phyloP scores from a whole-genome alignment of 2,329 filamentous ascomycete genomes.

The Aspergillus unguis region DNA sequence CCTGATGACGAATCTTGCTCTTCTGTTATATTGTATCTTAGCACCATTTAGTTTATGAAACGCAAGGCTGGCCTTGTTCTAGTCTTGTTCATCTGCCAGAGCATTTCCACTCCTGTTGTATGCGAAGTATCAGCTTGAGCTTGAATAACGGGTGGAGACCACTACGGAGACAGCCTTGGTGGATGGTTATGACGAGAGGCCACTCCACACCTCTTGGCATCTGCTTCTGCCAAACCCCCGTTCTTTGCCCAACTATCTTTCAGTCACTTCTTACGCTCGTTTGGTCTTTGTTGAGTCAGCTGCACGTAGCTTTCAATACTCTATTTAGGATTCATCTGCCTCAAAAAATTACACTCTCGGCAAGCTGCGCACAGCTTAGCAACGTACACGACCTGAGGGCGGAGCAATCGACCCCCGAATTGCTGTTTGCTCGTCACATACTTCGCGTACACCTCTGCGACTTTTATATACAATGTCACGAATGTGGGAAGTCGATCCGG shows the following conservation, averaged over 20 bases:
- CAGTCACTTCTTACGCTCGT: neutral
- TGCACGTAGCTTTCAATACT: neutral
- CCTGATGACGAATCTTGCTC: constrained; percentile 38
- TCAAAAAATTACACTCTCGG: neutral
- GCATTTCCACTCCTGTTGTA: neutral
- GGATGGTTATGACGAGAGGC: neutral
- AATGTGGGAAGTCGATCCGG: constrained; percentile 99
- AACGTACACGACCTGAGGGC: neutral
- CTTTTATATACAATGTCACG: constrained; percentile 51
- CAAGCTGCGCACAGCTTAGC: neutral
- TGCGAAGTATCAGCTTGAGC: too few relatives aligned
- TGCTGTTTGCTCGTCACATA: neutral
- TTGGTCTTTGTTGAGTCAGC: neutral
- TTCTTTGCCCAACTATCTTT: constrained; percentile 3
- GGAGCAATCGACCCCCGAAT: constrained; percentile 4
- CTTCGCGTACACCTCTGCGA: neutral
- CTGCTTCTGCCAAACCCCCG: neutral
- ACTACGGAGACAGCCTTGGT: neutral
- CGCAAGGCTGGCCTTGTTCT: constrained; percentile 26
- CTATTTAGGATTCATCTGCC: neutral
- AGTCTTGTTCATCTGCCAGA: neutral
- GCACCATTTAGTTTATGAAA: constrained; percentile 40
- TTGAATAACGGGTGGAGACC: neutral
- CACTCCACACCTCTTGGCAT: constrained; percentile 11
- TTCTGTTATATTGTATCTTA: constrained; percentile 42